Evolutionary conservation across 805 yeast genomes (phyloP).

Genomic region (Candida maltosa): DNA sequence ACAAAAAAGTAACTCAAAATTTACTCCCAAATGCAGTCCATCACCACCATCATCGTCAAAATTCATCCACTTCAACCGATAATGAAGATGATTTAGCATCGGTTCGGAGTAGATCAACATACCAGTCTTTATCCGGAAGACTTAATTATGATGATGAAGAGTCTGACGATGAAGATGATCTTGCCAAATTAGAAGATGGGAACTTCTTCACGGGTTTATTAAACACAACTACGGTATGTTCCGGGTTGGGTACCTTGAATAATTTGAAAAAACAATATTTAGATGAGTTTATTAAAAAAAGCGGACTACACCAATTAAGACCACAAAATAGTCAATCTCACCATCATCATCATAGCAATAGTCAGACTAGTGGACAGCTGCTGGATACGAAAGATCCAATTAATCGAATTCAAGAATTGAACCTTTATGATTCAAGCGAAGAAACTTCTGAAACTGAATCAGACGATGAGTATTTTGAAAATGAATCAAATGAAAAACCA

Average conservation of each 20-base stretch:
- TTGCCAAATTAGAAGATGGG: constrained; percentile 24
- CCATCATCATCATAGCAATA: not conserved
- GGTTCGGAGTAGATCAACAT: no score
- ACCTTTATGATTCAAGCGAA: not conserved
- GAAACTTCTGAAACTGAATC: constrained; percentile 1
- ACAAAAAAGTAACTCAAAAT: constrained; percentile 1
- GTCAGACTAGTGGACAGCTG: not conserved
- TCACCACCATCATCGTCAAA: not conserved
- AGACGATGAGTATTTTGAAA: not conserved
- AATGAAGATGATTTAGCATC: no score
- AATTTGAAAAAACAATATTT: constrained; percentile 3
- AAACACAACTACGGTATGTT: constrained; percentile 26
- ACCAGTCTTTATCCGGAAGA: no score
- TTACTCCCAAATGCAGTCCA: constrained; percentile 1
- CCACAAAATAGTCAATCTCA: not conserved
- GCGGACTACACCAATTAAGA: not conserved
- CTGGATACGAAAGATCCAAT: not conserved
- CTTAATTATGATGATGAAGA: constrained; percentile 2
- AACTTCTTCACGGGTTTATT: constrained; percentile 25
- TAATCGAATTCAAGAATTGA: not conserved
- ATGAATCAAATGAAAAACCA: no score
- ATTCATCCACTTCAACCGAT: no score
- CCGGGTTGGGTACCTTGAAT: constrained; percentile 19
- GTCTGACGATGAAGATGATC: constrained; percentile 24
- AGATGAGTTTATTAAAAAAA: constrained; percentile 4